Percentiles rank a stretch among this genome's conserved stretches.
phyloP scores from a whole-genome alignment of 192 early-diverging fungal genomes.

The Coemansia sp. region DNA sequence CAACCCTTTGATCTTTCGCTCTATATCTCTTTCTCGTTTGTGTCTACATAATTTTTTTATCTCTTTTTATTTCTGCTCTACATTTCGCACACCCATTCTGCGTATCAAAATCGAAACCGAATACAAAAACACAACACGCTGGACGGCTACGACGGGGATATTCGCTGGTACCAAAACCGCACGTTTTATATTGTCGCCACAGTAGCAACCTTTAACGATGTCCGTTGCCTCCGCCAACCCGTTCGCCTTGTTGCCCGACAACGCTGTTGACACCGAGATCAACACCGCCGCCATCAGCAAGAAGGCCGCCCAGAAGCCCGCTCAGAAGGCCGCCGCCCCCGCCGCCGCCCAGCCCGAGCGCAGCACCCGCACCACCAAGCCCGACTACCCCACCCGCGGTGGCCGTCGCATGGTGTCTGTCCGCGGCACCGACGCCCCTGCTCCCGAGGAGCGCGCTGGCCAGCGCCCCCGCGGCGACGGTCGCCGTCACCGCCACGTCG shows the following conservation, averaged over 20 bases:
- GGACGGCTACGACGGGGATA: no score
- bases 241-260: conserved; percentile 67
- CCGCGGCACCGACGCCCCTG: no score
- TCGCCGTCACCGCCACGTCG: conserved; percentile 11
- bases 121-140: no score
- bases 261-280: conserved; percentile 51
- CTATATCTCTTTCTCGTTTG: no score
- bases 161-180: no score
- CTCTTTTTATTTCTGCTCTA: no score
- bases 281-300: conserved; percentile 31
- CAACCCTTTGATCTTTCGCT: no score
- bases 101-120: no score
- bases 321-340: conserved; percentile 9
- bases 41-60: no score
- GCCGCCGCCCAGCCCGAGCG: conserved; percentile 15
- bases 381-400: conserved; percentile 6
- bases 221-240: conserved; percentile 62
- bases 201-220: conserved; percentile 26
- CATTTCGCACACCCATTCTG: no score
- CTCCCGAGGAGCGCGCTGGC: no score
- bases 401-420: conserved; percentile 29
- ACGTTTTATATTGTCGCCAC: no score
- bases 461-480: conserved; percentile 16
- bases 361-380: conserved; percentile 6
- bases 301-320: conserved; percentile 36